Evolutionary conservation across 1,284 basidiomycete genomes (phyloP).

Genomic region (Irpex sp.): DNA sequence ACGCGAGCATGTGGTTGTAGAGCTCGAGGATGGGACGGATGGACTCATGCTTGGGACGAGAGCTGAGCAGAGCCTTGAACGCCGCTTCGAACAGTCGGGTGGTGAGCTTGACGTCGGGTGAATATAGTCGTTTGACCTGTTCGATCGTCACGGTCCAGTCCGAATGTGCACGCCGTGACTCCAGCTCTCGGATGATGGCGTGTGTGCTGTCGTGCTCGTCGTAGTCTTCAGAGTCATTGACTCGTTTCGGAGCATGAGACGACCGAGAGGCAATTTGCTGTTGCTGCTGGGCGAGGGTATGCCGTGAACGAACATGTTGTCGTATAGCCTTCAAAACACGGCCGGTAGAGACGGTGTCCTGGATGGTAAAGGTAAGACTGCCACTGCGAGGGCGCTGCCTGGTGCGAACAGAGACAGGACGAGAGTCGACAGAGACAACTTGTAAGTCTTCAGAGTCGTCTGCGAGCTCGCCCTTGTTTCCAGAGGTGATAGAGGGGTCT

Average conservation of each 20-base stretch:
- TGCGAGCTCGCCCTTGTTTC: constrained; percentile 37
- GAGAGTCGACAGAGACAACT: constrained; percentile 10
- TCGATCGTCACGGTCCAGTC: not conserved
- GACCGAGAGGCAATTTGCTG: not conserved
- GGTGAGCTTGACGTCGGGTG: constrained; percentile 1
- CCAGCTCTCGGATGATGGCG: not conserved
- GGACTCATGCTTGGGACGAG: constrained; percentile 51
- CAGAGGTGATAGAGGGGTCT: constrained; percentile 49
- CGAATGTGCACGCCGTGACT: not conserved
- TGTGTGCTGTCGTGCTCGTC: not conserved
- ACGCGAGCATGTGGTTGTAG: constrained; percentile 76
- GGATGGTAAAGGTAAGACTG: constrained; percentile 47
- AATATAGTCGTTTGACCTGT: not conserved
- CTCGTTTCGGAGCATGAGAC: not conserved
- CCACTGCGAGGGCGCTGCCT: constrained; percentile 50
- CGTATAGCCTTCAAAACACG: constrained; percentile 61
- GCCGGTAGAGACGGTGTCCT: constrained; percentile 40
- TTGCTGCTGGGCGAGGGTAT: constrained; percentile 37
- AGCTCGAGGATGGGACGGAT: constrained; percentile 61
- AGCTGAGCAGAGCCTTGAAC: constrained; percentile 49
- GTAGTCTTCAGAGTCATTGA: not conserved
- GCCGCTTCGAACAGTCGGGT: constrained; percentile 65
- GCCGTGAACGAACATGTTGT: constrained; percentile 52
- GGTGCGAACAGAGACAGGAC: constrained; percentile 7
- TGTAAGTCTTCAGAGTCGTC: constrained; percentile 57